Base-by-base conservation (phyloP, 2,329 filamentous ascomycete genomes). In the Cryphonectria naterciae region DNA sequence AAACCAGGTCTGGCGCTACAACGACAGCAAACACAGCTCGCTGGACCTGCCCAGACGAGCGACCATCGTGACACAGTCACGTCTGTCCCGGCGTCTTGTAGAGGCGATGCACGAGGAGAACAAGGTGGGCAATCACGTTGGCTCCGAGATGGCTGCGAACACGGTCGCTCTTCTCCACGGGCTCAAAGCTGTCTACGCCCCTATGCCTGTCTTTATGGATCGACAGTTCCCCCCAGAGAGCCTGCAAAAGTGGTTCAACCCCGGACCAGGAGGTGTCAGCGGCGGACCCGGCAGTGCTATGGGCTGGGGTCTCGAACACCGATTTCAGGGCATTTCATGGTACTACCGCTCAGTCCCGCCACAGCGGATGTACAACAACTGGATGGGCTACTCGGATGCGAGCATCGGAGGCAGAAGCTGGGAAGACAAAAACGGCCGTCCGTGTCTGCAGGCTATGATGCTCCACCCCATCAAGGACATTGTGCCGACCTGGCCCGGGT, bases 71-170 rank as follows among this genome's bases (percentile, higher is more conserved):
- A 94, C 92, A 0, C 91, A 93, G 74, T 90, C 91, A 1, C 89
- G 93, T 67, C 83, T 93, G 10, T 94, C 92, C 22, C 91, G 90
- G 77, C 87, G 86, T 39, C 84, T 95, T 2, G 83, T 95, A 46
- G 87, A 93, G 74, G 86, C 90, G 73, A 95, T 95, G 92, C 92
- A 95, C 77, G 86, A 89, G 46, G 93, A 95, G 79, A 93, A 92
- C 68, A 84, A 91, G 73, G 85, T 87, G 19, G 91, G 92, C 73
- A 91, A 92, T 76, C 92, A 94, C 77, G 89, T 95, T 76, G 92
- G 91, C 70, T 92, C 92, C 0, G 93, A 95, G 78, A 94, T 95
- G 92, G 92, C 90, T 72, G 89, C 92, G 0, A 90, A 92, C 69
- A 91, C 91, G 0, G 87, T 91, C 37, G 89, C 92, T 0, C 85